Percentiles rank a stretch among this genome's conserved stretches.
phyloP scores from a whole-genome alignment of 805 yeast genomes.

The Lachancea nothofagi region DNA sequence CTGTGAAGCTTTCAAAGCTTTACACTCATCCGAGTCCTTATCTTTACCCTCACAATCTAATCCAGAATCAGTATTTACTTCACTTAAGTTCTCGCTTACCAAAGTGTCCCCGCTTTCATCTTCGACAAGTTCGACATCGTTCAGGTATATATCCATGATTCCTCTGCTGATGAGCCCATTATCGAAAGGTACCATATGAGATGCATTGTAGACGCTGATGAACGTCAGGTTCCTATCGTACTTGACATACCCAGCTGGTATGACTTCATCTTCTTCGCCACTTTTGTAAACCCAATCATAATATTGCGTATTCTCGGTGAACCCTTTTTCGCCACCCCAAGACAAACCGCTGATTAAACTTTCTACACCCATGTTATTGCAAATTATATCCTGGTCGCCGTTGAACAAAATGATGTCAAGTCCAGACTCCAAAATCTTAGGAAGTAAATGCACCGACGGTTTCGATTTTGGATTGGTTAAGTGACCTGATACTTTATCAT shows the following conservation, averaged over 20 bases:
- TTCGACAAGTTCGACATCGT: constrained; percentile 49
- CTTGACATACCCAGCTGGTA: constrained; percentile 39
- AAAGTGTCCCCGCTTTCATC: constrained; percentile 47
- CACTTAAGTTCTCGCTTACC: constrained; percentile 16
- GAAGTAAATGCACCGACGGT: constrained; percentile 65
- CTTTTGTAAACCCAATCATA: constrained; percentile 40
- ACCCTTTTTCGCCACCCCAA: constrained; percentile 54
- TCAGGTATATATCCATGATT: constrained; percentile 49
- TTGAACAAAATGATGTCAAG: constrained; percentile 67
- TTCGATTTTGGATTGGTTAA: constrained; percentile 48
- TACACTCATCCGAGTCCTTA: constrained; percentile 51
- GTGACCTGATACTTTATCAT: constrained; percentile 45
- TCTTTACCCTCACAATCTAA: constrained; percentile 65
- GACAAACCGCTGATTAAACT: constrained; percentile 52
- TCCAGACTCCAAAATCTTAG: constrained; percentile 50
- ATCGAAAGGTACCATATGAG: constrained; percentile 94
- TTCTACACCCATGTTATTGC: constrained; percentile 76
- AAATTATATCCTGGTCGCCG: constrained; percentile 85
- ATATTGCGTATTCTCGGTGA: constrained; percentile 21
- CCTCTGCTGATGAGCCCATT: constrained; percentile 64
- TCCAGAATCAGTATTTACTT: constrained; percentile 47
- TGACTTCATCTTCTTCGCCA: constrained; percentile 30
- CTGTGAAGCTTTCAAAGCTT: constrained; percentile 51
- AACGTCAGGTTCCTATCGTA: constrained; percentile 71
- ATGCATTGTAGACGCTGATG: constrained; percentile 64